Evolutionary conservation across 164 flowering plant genomes (phyloP), one percentile per base, ranked within the genome.

Genomic region (Dillenia suffruticosa): DNA sequence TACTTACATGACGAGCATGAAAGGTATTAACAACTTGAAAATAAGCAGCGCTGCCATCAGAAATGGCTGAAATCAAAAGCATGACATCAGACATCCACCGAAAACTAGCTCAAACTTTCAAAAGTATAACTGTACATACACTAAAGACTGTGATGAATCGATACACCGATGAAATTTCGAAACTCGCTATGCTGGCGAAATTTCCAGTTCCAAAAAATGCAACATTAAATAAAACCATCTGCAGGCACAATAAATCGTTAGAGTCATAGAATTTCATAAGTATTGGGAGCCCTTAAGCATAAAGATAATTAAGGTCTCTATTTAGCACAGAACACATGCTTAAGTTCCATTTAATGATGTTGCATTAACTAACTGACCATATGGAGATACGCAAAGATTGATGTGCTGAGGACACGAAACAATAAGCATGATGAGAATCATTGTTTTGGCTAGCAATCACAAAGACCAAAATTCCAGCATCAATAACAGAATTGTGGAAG

Each of bases 151-250:
- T 93, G 77, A 90, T 88, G 76, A 93, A 93, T 40, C 98, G 85
- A 65, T 90, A 93, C 46, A 93, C 98, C 46, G 98, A 93, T 52
- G 98, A 93, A 64, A 93, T 93, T 79, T 93, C 98, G 71, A 93
- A 93, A 74, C 98, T 93, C 56, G 98, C 98, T 67, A 93, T 93
- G 68, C 98, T 93, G 49, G 98, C 98, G 64, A 93, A 93, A 67
- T 93, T 90, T 15, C 97, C 98, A 59, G 94, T 93, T 53, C 98
- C 98, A 62, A 93, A 93, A 76, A 93, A 93, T 32, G 98, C 97
- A 69, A 90, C 87, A 73, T 93, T 88, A 65, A 93, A 90, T 61
- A 93, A 77, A 60, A 93, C 89, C 92, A 93, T 72, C 98, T 93
- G 44, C 71, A 72, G 56, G 48, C 32, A 64, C 26, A 64, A 43